Evolutionary conservation across 179 eudicot species (phyloP).

Genomic region (Spergularia azorica): DNA sequence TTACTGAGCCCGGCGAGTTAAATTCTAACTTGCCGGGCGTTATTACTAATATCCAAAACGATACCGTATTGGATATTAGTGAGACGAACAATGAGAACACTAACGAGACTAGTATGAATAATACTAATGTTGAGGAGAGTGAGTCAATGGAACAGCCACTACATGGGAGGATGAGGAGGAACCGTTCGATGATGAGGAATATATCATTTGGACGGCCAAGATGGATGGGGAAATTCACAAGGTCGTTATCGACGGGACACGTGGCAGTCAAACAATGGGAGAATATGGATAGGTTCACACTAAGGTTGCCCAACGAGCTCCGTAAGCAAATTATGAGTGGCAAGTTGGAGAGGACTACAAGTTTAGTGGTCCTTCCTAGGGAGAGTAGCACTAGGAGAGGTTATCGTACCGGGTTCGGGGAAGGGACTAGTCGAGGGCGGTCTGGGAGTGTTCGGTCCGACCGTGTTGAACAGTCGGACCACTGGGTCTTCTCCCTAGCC

Average conservation of each 20-base stretch:
- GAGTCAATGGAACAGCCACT: constrained; percentile 36
- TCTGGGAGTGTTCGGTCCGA: constrained; percentile 42
- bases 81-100: background rate
- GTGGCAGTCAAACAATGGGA: constrained; percentile 66
- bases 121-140: background rate
- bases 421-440: constrained; percentile 41
- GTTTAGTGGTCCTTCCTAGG: constrained; percentile 45
- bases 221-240: constrained; percentile 40
- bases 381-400: constrained; percentile 54
- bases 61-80: background rate
- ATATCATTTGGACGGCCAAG: constrained; percentile 40
- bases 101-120: too few species aligned
- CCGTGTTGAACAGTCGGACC: constrained; percentile 47
- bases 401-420: constrained; percentile 49
- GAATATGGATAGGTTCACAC: constrained; percentile 70
- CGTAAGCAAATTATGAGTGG: constrained; percentile 62
- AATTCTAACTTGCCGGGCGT: background rate
- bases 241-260: constrained; percentile 83
- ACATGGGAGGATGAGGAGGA: constrained; percentile 35
- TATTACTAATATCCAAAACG: background rate
- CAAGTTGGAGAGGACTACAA: constrained; percentile 54
- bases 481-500: constrained; percentile 57
- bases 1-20: constrained; percentile 32
- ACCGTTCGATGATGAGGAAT: constrained; percentile 46
- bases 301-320: constrained; percentile 64